phyloP scores from a whole-genome alignment of 1,284 basidiomycete species.

The Boletus hoseneyae region DNA sequence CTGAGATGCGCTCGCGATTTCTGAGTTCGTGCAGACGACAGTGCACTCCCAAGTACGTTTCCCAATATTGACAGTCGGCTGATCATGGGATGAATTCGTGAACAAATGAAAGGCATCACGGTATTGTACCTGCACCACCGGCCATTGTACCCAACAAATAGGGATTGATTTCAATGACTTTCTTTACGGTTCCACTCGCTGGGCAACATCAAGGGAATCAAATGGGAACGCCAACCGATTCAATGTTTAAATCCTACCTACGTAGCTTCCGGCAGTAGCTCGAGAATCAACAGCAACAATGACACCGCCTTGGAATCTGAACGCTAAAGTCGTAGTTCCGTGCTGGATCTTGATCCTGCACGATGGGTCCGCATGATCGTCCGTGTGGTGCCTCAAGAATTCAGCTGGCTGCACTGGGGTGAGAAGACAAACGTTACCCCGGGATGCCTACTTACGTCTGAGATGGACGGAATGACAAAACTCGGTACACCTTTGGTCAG shows the following conservation, averaged over 20 bases:
- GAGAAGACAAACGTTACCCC: conserved; percentile 7
- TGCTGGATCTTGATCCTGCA: conserved; percentile 99
- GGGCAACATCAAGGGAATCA: conserved; percentile 5
- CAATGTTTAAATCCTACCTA: conserved; percentile 57
- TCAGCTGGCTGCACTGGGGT: conserved; percentile 66
- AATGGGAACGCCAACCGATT: conserved; percentile 1
- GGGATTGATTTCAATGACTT: conserved; percentile 99
- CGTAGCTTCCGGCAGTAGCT: conserved; percentile 95
- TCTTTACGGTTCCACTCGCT: conserved; percentile 96
- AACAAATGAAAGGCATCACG: conserved; percentile 4
- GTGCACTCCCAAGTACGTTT: conserved; percentile 98
- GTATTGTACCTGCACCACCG: conserved; percentile 84
- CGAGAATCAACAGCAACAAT: conserved; percentile 98
- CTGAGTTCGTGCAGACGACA: conserved; percentile 96
- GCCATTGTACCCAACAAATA: conserved; percentile 99
- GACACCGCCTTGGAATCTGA: conserved; percentile 95
- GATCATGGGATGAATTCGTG: conserved; percentile 9
- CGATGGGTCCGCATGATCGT: conserved; percentile 88
- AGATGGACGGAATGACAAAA: conserved; percentile 67
- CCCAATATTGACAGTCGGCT: conserved; percentile 97
- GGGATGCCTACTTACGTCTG: conserved; percentile 58
- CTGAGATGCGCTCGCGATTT: conserved; percentile 97
- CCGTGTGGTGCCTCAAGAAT: conserved; percentile 88
- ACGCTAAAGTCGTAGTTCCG: conserved; percentile 97
- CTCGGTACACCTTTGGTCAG: conserved; percentile 64